Evolutionary conservation across 306 rosid genomes (phyloP).

Genomic region (Clitoria ternatea): DNA sequence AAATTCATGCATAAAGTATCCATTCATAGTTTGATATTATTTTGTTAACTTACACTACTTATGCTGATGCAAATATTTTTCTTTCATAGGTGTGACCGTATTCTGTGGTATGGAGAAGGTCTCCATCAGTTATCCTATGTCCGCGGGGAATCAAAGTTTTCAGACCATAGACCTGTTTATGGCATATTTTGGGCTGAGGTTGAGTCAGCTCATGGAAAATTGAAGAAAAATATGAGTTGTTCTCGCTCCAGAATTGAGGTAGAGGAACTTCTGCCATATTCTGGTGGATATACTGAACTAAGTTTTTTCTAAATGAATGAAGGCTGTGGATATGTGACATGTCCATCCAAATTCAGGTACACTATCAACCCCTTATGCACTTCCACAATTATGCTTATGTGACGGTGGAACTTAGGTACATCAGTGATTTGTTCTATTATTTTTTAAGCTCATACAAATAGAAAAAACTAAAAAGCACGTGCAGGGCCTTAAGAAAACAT

Average conservation of each 20-base stretch:
- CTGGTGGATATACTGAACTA: conserved; percentile 92
- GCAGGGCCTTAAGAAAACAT: conserved; percentile 13
- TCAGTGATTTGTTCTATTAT: conserved; percentile 1
- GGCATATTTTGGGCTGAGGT: conserved; percentile 97
- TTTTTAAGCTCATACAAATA: conserved; percentile 13
- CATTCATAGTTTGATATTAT: not conserved
- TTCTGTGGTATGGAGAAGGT: conserved; percentile 96
- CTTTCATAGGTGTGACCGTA: conserved; percentile 85
- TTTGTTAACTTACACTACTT: not conserved
- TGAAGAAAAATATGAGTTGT: conserved; percentile 87
- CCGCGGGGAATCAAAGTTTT: conserved; percentile 92
- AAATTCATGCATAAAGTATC: conserved; percentile 10
- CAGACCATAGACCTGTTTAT: conserved; percentile 96
- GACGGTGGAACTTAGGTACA: conserved; percentile 4
- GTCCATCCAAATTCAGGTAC: conserved; percentile 44
- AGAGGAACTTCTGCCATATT: conserved; percentile 89
- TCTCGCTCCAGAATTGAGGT: conserved; percentile 82
- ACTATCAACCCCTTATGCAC: conserved; percentile 25
- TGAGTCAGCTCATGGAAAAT: conserved; percentile 67
- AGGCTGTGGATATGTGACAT: conserved; percentile 33
- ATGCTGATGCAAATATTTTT: conserved; percentile 23
- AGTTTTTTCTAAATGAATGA: conserved; percentile 72
- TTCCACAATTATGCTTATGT: conserved; percentile 15
- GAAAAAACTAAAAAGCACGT: conserved; percentile 9
- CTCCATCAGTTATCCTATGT: conserved; percentile 90